These are phyloP conservation scores for Acorus gramineus DNA, from an alignment of 106 monocot genomes.

Conservation along the genomic window DNA sequence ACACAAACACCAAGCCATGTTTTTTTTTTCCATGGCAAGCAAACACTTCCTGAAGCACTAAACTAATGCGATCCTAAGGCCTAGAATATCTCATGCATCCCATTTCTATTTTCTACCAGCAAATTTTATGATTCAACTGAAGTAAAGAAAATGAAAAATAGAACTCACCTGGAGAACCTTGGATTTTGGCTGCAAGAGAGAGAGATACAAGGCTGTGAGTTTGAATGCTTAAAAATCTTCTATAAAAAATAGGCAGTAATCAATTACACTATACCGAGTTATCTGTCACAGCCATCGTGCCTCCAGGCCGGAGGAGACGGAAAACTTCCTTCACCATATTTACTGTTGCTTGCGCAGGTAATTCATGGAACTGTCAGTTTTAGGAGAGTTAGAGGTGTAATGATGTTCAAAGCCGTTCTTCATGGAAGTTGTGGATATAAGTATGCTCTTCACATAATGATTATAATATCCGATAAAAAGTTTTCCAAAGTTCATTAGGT, in stretches of 20 bases:
- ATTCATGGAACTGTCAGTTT: constrained; percentile 62
- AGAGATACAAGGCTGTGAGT: background rate
- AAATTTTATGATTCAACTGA: no score
- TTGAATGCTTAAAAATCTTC: background rate
- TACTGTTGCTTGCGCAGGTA: constrained; percentile 56
- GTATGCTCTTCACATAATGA: no score
- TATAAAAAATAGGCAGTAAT: no score
- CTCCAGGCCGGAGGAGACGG: constrained; percentile 63
- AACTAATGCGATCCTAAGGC: no score
- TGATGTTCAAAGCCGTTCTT: no score
- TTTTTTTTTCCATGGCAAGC: no score
- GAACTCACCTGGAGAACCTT: constrained; percentile 65
- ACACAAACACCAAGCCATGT: no score
- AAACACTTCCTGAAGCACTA: no score
- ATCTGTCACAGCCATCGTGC: constrained; percentile 64
- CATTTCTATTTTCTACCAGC: background rate
- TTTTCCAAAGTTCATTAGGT: no score
- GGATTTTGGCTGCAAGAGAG: constrained; percentile 61
- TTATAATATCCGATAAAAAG: no score
- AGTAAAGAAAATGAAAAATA: background rate
- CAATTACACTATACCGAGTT: constrained; percentile 41
- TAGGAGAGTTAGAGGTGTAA: background rate
- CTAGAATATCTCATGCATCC: no score
- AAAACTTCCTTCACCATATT: constrained; percentile 53
- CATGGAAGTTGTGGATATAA: no score